Base-by-base conservation (phyloP, 2,329 filamentous ascomycete species). In the Aspergillus bombycis region DNA sequence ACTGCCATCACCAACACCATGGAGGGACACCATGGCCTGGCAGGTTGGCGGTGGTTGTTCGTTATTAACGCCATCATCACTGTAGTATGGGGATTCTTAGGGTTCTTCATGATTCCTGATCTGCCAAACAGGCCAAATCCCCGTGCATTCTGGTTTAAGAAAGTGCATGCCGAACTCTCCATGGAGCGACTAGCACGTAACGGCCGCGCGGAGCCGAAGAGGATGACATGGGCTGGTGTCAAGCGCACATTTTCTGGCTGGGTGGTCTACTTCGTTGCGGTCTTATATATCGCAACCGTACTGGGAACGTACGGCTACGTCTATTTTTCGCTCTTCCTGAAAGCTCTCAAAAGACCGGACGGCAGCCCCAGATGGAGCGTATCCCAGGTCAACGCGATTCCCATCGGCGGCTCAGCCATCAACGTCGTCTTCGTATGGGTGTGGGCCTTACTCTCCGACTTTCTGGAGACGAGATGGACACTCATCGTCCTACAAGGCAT, bases 41-140 rank as follows among this genome's bases (percentile, higher is more conserved):
- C 74, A 6, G 76, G 76, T 0, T 78, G 76, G 76, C 67, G 76
- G 8, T 75, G 76, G 76, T 66, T 77, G 1, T 78, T 79, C 58
- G 72, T 80, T 14, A 73, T 79, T 61, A 78, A 78, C 43, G 73
- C 74, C 0, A 74, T 79, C 46, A 77, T 77, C 57, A 76, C 75
- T 0, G 73, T 79, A 1, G 64, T 77, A 0, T 78, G 76, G 72
- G 77, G 75, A 65, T 68, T 72, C 10, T 66, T 66, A 0, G 71
- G 77, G 0, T 75, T 77, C 53, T 71, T 77, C 63, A 77, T 78
- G 72, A 70, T 79, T 14, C 77, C 77, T 2, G 78, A 80, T 60
- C 71, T 76, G 4, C 78, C 78, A 59, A 82, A 75, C 53, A 72
- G 66, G 67, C 52, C 52, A 11, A 54, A 54, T 10, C 52, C 52